Evolutionary conservation across 371 early-diverging fungal genomes (phyloP), one percentile per base, ranked within the genome.

Genomic region (Circinella umbellata): DNA sequence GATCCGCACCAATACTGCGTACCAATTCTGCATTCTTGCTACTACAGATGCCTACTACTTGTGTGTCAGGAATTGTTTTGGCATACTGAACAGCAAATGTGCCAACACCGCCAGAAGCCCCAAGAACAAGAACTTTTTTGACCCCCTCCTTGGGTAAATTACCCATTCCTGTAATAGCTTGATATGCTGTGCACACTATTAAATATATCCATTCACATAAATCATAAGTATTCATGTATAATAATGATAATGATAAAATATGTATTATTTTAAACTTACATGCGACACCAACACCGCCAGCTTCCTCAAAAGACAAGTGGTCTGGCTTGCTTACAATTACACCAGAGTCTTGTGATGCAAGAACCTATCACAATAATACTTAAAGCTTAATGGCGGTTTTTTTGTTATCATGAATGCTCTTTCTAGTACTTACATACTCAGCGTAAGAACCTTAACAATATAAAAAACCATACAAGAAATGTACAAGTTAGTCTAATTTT

Each of bases 31-130:
- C 73, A 57, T 89, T 88, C 42, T 69, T 78, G 0, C 72, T 74
- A 38, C 88, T 88, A 60, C 91, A 89, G n/a, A 91, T 85, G n/a
- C 81, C 93, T 2, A 86, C 83, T 0, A 91, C 91, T 18, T 80
- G 60, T 3, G 89, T 89, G 6, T 82, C 78, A 27, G 76, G 78
- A 36, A 80, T 39, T 1, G 77, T 71, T 61, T 90, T 90, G 27
- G 88, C 92, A 5, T 90, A 17, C 69, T 93, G 93, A 13, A 92
- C 83, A 8, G 80, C 89, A 60, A 80, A 88, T 1, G 80, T 75
- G 4, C 91, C 93, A 54, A 87, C 82, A 54, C 89, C 89, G 8
- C 89, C 89, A 18, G 86, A 81, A 8, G 87, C 89, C 47, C 89
- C 91, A 27, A 82, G 63, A 13, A 90, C 64, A 6, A 90, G 64